A percentile compares a stretch with the other conserved stretches of the same genome.
phyloP scores from a whole-genome alignment of 2,329 filamentous ascomycete species.

The Aspergillus sp. region DNA sequence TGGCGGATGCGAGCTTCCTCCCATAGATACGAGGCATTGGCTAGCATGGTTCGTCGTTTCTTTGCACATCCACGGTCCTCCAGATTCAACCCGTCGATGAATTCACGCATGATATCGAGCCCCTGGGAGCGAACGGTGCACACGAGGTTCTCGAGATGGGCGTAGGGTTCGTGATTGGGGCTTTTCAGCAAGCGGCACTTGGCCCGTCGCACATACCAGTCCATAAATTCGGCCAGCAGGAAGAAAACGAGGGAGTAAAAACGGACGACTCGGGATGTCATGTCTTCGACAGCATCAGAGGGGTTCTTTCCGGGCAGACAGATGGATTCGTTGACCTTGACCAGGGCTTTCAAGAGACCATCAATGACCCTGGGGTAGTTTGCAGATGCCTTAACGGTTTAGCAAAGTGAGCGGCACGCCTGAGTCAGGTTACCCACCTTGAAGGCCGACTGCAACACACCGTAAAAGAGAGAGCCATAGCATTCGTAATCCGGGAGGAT shows the following conservation, averaged over 20 bases:
- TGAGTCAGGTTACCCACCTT: slow-evolving; percentile 20
- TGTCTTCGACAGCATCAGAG: slow-evolving; percentile 7
- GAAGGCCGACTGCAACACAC: slow-evolving; percentile 30
- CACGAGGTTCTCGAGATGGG: slow-evolving; percentile 28
- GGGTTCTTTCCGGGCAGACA: slow-evolving; percentile 9
- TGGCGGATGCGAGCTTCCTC: slow-evolving; percentile 27
- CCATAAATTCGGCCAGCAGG: slow-evolving; percentile 32
- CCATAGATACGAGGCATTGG: slow-evolving; percentile 19
- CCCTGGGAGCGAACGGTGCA: slow-evolving; percentile 22
- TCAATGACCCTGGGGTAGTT: slow-evolving; percentile 30
- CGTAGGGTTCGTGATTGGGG: slow-evolving; percentile 28
- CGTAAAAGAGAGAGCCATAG: slow-evolving; percentile 29
- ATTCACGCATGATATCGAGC: slow-evolving; percentile 10
- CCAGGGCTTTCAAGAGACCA: slow-evolving; percentile 25
- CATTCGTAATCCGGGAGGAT: slow-evolving; percentile 21
- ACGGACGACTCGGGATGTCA: slow-evolving; percentile 17
- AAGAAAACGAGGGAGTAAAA: slow-evolving; percentile 32
- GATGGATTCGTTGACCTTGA: slow-evolving; percentile 28
- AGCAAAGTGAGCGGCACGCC: not conserved
- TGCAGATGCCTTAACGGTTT: slow-evolving; percentile 23
- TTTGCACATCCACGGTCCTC: slow-evolving; percentile 16
- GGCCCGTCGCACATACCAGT: slow-evolving; percentile 30
- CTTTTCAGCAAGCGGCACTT: slow-evolving; percentile 30
- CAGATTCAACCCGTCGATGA: slow-evolving; percentile 17
- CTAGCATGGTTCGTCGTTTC: slow-evolving; percentile 9